Evolutionary conservation across 1,284 basidiomycete genomes (phyloP).

Genomic region (Phellopilus nigrolimitatus): DNA sequence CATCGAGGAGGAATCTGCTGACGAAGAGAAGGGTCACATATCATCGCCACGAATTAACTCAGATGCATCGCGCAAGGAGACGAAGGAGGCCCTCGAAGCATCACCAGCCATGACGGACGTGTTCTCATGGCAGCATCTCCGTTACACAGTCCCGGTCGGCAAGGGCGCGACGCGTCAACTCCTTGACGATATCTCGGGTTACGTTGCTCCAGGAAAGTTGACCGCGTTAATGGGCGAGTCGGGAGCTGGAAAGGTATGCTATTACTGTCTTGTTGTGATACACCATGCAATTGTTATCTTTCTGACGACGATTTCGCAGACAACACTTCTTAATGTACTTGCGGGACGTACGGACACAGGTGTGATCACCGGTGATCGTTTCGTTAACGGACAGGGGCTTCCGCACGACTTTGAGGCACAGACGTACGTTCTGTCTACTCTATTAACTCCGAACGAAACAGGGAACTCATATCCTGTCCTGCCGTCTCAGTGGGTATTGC

Average conservation of each 20-base stretch:
- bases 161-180: conserved; percentile 53
- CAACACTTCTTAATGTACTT: conserved; percentile 79
- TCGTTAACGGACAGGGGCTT: conserved; percentile 72
- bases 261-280: conserved; percentile 32
- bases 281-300: too few species aligned
- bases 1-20: conserved; percentile 18
- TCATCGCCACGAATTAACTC: neutral
- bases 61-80: conserved; percentile 6
- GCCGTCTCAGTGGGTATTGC: conserved; percentile 54
- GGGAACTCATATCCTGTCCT: neutral
- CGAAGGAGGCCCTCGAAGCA: conserved; percentile 21
- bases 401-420: conserved; percentile 73
- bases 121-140: conserved; percentile 62
- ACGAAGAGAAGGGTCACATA: conserved; percentile 29
- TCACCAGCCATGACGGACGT: conserved; percentile 35
- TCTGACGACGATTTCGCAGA: too few species aligned
- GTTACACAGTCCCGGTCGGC: conserved; percentile 58
- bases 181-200: conserved; percentile 79
- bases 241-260: conserved; percentile 71
- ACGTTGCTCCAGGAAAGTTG: conserved; percentile 76
- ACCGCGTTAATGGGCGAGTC: conserved; percentile 78
- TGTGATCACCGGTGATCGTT: conserved; percentile 72
- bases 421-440: conserved; percentile 36
- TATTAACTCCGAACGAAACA: neutral
- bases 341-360: conserved; percentile 79